Percentiles rank a stretch among this genome's conserved stretches.
phyloP scores from a whole-genome alignment of 257 asterid species.

The Solanum tarapatanum region DNA sequence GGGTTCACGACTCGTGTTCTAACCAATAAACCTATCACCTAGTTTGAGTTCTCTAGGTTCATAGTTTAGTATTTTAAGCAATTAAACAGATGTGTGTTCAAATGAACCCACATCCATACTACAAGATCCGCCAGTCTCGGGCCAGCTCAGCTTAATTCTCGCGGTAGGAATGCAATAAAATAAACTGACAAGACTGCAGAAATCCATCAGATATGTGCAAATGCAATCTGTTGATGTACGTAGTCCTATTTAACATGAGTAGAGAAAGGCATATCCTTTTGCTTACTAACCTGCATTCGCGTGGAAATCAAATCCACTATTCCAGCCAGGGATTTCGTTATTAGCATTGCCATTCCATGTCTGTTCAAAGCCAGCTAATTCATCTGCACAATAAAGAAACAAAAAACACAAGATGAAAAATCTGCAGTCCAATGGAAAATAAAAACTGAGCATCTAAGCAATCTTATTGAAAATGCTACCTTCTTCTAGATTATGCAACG shows the following conservation, averaged over 20 bases:
- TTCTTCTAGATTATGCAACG: constrained; percentile 65
- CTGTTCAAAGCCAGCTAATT: constrained; percentile 51
- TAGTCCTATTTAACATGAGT: neutral
- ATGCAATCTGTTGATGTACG: neutral
- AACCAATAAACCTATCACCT: neutral
- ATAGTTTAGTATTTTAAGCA: neutral
- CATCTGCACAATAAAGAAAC: constrained; percentile 31
- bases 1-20: neutral
- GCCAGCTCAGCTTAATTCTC: neutral
- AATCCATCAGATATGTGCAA: neutral
- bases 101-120: neutral
- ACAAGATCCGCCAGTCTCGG: neutral
- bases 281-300: constrained; percentile 18
- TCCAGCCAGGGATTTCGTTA: constrained; percentile 26
- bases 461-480: constrained; percentile 29
- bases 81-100: neutral
- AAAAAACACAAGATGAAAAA: neutral
- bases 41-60: neutral
- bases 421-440: neutral
- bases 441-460: neutral
- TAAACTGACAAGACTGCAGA: neutral
- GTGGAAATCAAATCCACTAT: constrained; percentile 13
- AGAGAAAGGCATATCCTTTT: neutral
- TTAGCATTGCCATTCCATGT: constrained; percentile 51
- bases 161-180: neutral